A percentile compares a stretch with the other conserved stretches of the same genome.
phyloP scores from a whole-genome alignment of 2,329 filamentous ascomycete species.

The Coniochaeta sp. region DNA sequence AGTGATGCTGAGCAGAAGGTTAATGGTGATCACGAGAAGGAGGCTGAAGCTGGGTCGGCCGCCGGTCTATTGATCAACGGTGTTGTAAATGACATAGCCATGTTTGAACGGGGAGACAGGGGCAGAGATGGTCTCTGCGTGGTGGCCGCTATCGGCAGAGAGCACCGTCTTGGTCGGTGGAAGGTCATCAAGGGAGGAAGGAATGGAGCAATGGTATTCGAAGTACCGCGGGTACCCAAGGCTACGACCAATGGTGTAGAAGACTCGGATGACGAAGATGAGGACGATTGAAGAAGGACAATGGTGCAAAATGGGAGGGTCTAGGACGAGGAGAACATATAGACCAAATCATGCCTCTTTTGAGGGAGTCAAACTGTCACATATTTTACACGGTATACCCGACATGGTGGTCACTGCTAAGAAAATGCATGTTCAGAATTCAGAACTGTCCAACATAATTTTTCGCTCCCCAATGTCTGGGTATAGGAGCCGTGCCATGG shows the following conservation, averaged over 20 bases:
- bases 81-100: conserved; percentile 78
- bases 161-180: conserved; percentile 82
- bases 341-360: background rate
- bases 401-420: background rate
- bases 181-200: conserved; percentile 55
- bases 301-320: conserved; percentile 1
- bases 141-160: conserved; percentile 78
- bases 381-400: background rate
- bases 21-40: conserved; percentile 16
- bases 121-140: conserved; percentile 73
- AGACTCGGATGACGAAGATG: conserved; percentile 11
- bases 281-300: conserved; percentile 5
- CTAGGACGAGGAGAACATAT: background rate
- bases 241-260: conserved; percentile 24
- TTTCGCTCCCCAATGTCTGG: background rate
- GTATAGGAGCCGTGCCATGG: background rate
- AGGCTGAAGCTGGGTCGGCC: conserved; percentile 7
- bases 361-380: background rate
- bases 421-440: background rate
- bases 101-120: conserved; percentile 77
- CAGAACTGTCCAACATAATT: background rate
- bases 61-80: conserved; percentile 47
- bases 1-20: conserved; percentile 11
- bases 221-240: conserved; percentile 51
- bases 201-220: conserved; percentile 84